Evolutionary conservation across 2,329 filamentous ascomycete genomes (phyloP).

Genomic region (Alternaria atra): DNA sequence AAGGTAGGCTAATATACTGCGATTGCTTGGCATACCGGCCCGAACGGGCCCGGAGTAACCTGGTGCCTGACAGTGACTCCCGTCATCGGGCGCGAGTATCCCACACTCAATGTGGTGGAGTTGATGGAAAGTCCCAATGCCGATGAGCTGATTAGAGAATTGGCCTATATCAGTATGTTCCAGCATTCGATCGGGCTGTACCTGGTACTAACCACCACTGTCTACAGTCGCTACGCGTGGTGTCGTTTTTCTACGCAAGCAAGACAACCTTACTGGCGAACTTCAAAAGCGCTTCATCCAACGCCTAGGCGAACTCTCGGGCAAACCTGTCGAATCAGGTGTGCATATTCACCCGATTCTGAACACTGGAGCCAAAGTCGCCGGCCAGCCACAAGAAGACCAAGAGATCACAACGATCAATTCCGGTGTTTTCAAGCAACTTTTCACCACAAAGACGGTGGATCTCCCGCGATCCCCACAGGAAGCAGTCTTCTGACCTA

Average conservation of each 20-base stretch:
- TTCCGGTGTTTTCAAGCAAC: background rate
- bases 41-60: too few relatives aligned
- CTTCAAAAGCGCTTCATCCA: background rate
- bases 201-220: background rate
- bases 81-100: background rate
- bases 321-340: background rate
- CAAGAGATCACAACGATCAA: background rate
- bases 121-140: background rate
- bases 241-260: background rate
- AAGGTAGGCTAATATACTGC: too few relatives aligned
- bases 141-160: background rate
- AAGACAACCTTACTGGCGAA: background rate
- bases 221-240: background rate
- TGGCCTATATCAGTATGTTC: background rate
- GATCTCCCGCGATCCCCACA: background rate
- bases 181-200: background rate
- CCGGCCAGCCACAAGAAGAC: background rate
- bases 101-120: background rate
- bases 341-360: background rate
- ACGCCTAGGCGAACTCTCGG: background rate
- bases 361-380: background rate
- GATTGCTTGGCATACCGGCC: too few relatives aligned
- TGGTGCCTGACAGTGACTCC: too few relatives aligned
- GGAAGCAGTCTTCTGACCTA: background rate
- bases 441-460: background rate